phyloP scores from a whole-genome alignment of 2,329 filamentous ascomycete species.

The Myrmaecium sp. region DNA sequence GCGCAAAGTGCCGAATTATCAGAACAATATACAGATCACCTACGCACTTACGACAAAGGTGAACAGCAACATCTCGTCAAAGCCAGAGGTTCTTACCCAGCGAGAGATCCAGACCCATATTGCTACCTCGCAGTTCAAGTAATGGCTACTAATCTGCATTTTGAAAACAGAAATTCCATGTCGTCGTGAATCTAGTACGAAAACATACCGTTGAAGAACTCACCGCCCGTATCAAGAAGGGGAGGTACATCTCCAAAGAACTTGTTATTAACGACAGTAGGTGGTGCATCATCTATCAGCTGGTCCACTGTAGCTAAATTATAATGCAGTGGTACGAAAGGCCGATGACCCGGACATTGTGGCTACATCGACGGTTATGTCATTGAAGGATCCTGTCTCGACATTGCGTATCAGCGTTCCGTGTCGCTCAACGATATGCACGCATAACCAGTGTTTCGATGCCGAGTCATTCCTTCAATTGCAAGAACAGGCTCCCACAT shows the following conservation, averaged over 20 bases:
- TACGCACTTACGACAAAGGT: constrained; percentile 87
- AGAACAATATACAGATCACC: constrained; percentile 67
- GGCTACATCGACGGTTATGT: constrained; percentile 74
- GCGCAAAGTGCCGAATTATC: constrained; percentile 51
- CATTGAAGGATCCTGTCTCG: constrained; percentile 81
- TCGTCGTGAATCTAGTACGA: constrained; percentile 61
- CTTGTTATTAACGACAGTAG: constrained; percentile 72
- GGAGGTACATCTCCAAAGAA: constrained; percentile 60
- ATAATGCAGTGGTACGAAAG: constrained; percentile 50
- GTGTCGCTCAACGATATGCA: constrained; percentile 63
- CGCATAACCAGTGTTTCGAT: constrained; percentile 90
- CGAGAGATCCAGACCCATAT: background rate
- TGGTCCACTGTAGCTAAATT: constrained; percentile 2
- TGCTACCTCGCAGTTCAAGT: constrained; percentile 6
- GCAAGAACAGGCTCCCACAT: constrained; percentile 91
- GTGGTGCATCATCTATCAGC: constrained; percentile 13
- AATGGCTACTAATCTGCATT: background rate
- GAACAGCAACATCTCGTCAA: constrained; percentile 18
- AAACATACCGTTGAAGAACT: constrained; percentile 55
- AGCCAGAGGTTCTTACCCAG: constrained; percentile 7
- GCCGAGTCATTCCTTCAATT: constrained; percentile 80
- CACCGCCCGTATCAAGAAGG: constrained; percentile 45
- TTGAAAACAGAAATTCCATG: constrained; percentile 22
- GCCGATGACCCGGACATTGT: constrained; percentile 80
- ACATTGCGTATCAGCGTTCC: constrained; percentile 68